Evolutionary conservation across 345 rosid species (phyloP), one percentile per base, ranked within the genome.

Genomic region (Populus euphratica): DNA sequence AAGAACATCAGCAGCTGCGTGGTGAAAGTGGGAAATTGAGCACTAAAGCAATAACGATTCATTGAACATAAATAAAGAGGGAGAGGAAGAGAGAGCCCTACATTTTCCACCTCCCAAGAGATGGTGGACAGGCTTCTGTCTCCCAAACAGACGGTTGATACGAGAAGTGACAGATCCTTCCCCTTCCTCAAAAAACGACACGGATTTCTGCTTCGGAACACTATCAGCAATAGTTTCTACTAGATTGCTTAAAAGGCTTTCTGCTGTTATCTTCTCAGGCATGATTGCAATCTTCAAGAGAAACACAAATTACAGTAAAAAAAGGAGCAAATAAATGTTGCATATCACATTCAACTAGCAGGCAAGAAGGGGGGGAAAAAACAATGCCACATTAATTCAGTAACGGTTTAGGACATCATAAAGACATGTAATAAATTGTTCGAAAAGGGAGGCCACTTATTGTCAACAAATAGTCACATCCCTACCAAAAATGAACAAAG

Each of bases 1-100:
- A 79, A 94, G 86, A 47, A 94, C 97, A 91, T 94, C 98, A 86
- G 99, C 99, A 90, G 99, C 98, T 96, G 81, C 77, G 68, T 27
- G 47, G 41, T 13, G 52, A 43, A 23, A 69, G 47, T 41, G 52
- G 12, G 35, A 69, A 43, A 43, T 10, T 11, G 64, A 23, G 47
- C 18, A 11, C n/a, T 52, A 23, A 39, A n/a, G 18, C 18, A 41
- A 43, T 25, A 44, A 41, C 1, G 64, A 59, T 59, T 59, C 25
- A 59, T 1, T n/a, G 29, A 59, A n/a, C 29, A 59, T 25, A 59
- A 39, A 27, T 33, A 20, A 38, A 76, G 50, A 71, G 18, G 70
- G 62, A 25, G 27, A 29, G 44, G 18, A 27, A 8, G n/a, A 27
- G 21, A 47, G 12, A n/a, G 20, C 64, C 83, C 1, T 91, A 92